phyloP scores from a whole-genome alignment of 2,329 filamentous ascomycete species.

The Dothidotthia symphoricarpi region DNA sequence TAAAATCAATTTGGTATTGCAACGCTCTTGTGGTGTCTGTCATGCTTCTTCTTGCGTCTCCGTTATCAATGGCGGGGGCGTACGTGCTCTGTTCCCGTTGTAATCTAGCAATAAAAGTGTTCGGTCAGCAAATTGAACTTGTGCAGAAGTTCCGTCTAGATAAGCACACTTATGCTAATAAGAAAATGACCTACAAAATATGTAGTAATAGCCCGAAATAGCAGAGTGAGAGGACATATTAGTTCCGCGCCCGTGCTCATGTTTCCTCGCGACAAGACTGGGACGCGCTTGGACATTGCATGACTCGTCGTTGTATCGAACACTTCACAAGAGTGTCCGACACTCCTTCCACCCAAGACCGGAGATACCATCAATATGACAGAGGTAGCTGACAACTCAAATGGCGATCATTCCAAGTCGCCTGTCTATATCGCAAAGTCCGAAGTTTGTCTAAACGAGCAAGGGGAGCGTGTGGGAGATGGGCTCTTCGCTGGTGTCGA shows the following conservation, averaged over 20 bases:
- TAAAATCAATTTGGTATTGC: no score
- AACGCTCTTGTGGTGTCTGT: no score
- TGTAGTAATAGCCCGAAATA: no score
- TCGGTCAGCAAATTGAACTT: no score
- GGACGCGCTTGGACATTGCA: constrained; percentile 4
- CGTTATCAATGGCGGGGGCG: no score
- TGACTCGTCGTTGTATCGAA: neutral
- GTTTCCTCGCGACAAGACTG: constrained; percentile 4
- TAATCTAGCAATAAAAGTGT: no score
- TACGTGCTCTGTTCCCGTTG: no score
- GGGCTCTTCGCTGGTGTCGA: constrained; percentile 55
- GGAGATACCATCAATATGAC: neutral
- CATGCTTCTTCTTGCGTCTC: no score
- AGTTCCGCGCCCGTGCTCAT: neutral
- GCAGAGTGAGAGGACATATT: neutral
- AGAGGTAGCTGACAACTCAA: neutral
- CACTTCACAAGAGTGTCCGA: neutral
- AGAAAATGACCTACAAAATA: no score
- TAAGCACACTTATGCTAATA: no score
- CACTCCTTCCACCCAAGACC: neutral
- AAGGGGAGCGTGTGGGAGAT: constrained; percentile 43
- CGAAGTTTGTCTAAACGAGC: constrained; percentile 19
- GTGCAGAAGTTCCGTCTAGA: no score
- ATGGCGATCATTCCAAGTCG: neutral
- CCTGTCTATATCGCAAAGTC: constrained; percentile 26